Conservation (phyloP, 75 land plant species). For the Larix kaempferi region DNA sequence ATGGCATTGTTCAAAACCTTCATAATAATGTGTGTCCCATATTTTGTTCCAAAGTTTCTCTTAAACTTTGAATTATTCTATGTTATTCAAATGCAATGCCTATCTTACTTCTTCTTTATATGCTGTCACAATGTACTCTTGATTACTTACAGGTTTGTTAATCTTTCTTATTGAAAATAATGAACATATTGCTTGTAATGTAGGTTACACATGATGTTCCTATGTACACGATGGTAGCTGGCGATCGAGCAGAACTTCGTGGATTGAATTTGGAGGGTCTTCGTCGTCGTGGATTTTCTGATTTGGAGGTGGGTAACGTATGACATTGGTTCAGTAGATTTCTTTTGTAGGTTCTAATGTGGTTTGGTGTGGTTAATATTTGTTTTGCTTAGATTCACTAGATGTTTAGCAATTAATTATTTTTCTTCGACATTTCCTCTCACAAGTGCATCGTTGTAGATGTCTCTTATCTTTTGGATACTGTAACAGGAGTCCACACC, state of each 20-base stretch:
- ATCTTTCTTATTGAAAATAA: background rate
- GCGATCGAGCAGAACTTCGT: conserved; percentile 92
- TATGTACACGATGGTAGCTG: conserved; percentile 88
- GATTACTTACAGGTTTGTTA: background rate
- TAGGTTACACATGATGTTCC: conserved; percentile 92
- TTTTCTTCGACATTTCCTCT: background rate
- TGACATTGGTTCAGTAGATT: background rate
- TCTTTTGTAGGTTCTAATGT: conserved; percentile 2
- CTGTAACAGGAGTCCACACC: background rate
- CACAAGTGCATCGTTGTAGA: background rate
- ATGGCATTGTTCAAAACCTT: too few species aligned
- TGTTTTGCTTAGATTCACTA: background rate
- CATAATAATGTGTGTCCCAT: background rate
- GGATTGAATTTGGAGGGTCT: conserved; percentile 95
- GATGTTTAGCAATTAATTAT: background rate
- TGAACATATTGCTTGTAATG: conserved; percentile 5
- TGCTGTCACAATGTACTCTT: conserved; percentile 1
- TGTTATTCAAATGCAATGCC: background rate
- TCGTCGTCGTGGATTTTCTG: conserved; percentile 69
- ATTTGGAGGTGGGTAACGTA: conserved; percentile 52
- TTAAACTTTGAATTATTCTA: background rate
- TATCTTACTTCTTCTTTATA: background rate
- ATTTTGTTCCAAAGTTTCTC: background rate
- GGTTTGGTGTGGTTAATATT: background rate
- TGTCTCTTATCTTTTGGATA: background rate